A percentile compares a stretch with the other conserved stretches of the same genome.
Evolutionary conservation across 1,139 yeast genomes (phyloP).

Genomic region (Yamadazyma taylorii): DNA sequence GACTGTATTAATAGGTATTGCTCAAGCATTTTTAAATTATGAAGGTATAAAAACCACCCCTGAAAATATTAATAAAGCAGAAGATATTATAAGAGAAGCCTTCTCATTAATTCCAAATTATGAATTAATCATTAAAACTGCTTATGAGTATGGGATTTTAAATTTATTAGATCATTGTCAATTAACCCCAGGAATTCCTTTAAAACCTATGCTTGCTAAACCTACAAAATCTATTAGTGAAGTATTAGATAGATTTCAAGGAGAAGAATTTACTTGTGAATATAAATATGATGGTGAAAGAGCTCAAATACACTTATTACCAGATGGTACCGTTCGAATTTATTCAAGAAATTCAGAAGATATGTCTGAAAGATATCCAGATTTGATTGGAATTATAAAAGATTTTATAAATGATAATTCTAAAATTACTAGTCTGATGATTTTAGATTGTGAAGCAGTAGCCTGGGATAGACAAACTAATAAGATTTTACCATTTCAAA

Average conservation of each 20-base stretch:
- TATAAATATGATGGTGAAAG: constrained; percentile 98
- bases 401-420: constrained; percentile 50
- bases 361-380: constrained; percentile 96
- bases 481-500: constrained; percentile 89
- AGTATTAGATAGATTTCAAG: constrained; percentile 83
- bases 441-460: constrained; percentile 96
- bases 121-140: constrained; percentile 67
- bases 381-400: constrained; percentile 66
- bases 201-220: constrained; percentile 97
- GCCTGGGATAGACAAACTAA: constrained; percentile 85
- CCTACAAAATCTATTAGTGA: constrained; percentile 94
- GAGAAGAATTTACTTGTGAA: constrained; percentile 87
- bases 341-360: constrained; percentile 96
- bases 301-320: constrained; percentile 83
- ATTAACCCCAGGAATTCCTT: constrained; percentile 87
- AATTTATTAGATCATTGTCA: constrained; percentile 67
- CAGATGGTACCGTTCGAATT: constrained; percentile 67
- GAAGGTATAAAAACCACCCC: constrained; percentile 44
- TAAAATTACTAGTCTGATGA: constrained; percentile 45
- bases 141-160: constrained; percentile 66
- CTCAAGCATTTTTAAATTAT: constrained; percentile 75
- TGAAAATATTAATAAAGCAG: constrained; percentile 56
- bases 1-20: constrained; percentile 77
- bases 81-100: constrained; percentile 78
- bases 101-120: constrained; percentile 92